Evolutionary conservation across 176 grass and related monocot genomes (phyloP).

Genomic region (Saccharum spontaneum): DNA sequence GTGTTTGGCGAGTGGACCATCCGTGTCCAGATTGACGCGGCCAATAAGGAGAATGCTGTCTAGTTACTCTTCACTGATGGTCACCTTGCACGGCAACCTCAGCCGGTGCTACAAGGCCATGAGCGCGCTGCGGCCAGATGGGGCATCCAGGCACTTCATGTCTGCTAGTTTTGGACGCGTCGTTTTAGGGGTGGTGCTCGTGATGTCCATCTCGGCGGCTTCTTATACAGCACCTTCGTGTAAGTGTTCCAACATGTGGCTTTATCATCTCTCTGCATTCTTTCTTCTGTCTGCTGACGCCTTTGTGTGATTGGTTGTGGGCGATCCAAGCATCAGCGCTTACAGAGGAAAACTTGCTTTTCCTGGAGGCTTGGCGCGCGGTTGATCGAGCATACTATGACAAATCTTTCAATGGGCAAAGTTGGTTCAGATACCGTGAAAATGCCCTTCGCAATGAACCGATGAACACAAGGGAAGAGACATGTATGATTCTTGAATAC

Average conservation of each 20-base stretch:
- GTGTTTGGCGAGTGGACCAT: constrained; percentile 18
- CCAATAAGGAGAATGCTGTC: constrained; percentile 36
- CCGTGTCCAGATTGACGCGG: constrained; percentile 10
- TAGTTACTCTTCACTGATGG: constrained; percentile 39
- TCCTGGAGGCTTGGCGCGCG: constrained; percentile 93
- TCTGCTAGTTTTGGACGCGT: constrained; percentile 41
- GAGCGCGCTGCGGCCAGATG: not conserved
- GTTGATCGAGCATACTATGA: constrained; percentile 91
- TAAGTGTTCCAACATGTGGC: constrained; percentile 37
- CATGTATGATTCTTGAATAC: constrained; percentile 58
- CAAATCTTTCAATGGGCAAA: constrained; percentile 95
- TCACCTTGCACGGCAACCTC: constrained; percentile 24
- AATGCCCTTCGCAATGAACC: constrained; percentile 75
- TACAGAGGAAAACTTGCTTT: constrained; percentile 93
- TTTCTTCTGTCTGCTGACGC: constrained; percentile 28
- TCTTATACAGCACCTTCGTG: constrained; percentile 56
- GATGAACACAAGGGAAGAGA: constrained; percentile 91
- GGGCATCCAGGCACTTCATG: constrained; percentile 44
- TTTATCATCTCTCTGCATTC: not conserved
- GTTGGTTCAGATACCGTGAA: constrained; percentile 95
- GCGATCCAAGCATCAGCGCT: constrained; percentile 57
- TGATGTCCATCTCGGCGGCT: constrained; percentile 57
- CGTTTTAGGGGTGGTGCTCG: constrained; percentile 47
- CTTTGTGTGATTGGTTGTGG: not conserved
- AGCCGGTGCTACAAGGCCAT: constrained; percentile 25